These are phyloP conservation scores for Ustilago loliicola DNA, from an alignment of 1,284 basidiomycete genomes.

Conservation along the genomic window DNA sequence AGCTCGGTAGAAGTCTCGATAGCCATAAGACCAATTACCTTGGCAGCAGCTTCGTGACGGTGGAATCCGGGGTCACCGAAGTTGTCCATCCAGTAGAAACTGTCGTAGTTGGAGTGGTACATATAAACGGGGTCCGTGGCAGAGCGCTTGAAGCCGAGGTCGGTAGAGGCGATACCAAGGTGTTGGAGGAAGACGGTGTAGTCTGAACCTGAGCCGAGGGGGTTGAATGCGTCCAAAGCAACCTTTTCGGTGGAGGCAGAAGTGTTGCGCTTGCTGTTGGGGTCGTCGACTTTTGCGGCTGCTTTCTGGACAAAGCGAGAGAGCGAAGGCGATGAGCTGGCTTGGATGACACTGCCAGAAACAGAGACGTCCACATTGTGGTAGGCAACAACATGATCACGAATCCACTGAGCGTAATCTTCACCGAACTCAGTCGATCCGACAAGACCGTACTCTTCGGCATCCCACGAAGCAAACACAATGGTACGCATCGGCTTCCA, in stretches of 20 bases:
- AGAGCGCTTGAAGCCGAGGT: conserved; percentile 68
- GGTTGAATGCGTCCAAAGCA: conserved; percentile 30
- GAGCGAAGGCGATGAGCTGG: conserved; percentile 80
- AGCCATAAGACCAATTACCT: conserved; percentile 72
- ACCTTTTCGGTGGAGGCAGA: conserved; percentile 23
- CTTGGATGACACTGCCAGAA: conserved; percentile 77
- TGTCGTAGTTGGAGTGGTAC: conserved; percentile 81
- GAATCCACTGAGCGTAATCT: conserved; percentile 86
- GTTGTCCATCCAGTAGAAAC: conserved; percentile 79
- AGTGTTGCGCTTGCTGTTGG: conserved; percentile 17
- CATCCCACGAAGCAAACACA: conserved; percentile 92
- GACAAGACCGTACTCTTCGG: conserved; percentile 90
- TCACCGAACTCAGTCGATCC: conserved; percentile 91
- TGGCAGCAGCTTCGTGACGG: conserved; percentile 79
- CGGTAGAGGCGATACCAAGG: conserved; percentile 71
- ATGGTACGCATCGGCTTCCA: conserved; percentile 92
- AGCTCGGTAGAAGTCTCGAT: conserved; percentile 78
- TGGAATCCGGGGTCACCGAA: conserved; percentile 83
- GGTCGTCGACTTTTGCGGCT: conserved; percentile 76
- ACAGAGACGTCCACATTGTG: conserved; percentile 84
- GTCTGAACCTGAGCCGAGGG: conserved; percentile 75
- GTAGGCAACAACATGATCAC: conserved; percentile 84
- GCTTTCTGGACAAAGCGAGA: conserved; percentile 79
- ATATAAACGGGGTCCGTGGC: conserved; percentile 69
- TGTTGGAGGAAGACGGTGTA: conserved; percentile 80